Conservation (phyloP, 305 asterid genomes). For the Solanum hybrid region DNA sequence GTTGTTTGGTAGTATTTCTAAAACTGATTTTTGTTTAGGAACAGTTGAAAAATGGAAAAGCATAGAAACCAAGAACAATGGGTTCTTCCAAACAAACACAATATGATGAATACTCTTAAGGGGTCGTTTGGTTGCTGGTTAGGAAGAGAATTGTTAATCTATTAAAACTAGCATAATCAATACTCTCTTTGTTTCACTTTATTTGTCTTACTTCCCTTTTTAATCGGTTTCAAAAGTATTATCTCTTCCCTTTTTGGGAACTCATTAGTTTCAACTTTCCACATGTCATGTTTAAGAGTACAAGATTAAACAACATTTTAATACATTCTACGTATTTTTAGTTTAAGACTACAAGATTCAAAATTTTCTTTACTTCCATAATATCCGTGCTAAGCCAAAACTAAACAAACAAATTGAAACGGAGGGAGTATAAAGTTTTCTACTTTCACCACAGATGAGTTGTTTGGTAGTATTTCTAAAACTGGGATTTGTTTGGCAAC, state of each 20-base stretch:
- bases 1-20: conserved; percentile 17
- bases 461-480: conserved; percentile 17
- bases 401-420: background rate
- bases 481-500: conserved; percentile 2
- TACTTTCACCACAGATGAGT: conserved; percentile 11
- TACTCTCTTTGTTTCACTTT: background rate
- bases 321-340: background rate
- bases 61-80: conserved; percentile 15
- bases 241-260: background rate
- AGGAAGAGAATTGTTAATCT: background rate
- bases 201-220: background rate
- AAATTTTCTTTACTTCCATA: background rate
- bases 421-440: background rate
- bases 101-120: background rate
- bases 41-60: conserved; percentile 2
- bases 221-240: background rate
- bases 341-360: background rate
- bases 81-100: conserved; percentile 13
- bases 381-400: background rate
- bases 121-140: background rate
- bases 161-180: background rate
- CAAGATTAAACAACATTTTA: too few relatives aligned
- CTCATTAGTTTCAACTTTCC: background rate
- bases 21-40: background rate
- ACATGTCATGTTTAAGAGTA: background rate